Conservation (phyloP, 2,329 filamentous ascomycete genomes). For the Penicillium nordicum region DNA sequence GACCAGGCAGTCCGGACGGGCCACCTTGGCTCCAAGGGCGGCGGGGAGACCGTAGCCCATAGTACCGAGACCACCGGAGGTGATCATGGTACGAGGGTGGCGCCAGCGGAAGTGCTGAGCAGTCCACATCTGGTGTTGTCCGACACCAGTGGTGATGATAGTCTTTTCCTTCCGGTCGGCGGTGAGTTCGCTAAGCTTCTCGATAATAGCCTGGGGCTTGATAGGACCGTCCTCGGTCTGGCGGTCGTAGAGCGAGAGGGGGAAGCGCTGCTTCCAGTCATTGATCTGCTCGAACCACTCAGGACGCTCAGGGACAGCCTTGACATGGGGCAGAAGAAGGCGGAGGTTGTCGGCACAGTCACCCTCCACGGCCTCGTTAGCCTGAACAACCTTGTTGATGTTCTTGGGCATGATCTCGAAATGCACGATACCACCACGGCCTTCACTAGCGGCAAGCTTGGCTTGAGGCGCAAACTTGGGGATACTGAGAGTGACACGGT, state of each 20-base stretch:
- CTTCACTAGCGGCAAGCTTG: conserved; percentile 77
- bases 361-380: conserved; percentile 90
- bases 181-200: conserved; percentile 82
- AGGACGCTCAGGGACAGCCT: conserved; percentile 62
- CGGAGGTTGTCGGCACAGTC: conserved; percentile 79
- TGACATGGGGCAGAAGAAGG: conserved; percentile 68
- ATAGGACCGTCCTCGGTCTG: conserved; percentile 73
- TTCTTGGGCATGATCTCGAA: conserved; percentile 99
- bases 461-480: conserved; percentile 86
- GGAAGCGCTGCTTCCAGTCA: conserved; percentile 88
- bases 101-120: conserved; percentile 97
- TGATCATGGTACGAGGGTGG: conserved; percentile 88
- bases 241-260: conserved; percentile 75
- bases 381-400: conserved; percentile 99
- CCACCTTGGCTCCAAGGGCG: conserved; percentile 93
- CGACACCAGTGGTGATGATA: conserved; percentile 89
- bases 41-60: conserved; percentile 96
- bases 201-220: conserved; percentile 91
- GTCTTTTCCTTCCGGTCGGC: conserved; percentile 75
- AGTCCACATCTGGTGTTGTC: conserved; percentile 98
- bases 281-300: conserved; percentile 90
- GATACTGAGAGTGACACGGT: conserved; percentile 82
- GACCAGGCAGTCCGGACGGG: conserved; percentile 74
- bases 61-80: conserved; percentile 88
- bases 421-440: conserved; percentile 89